phyloP scores from a whole-genome alignment of 2,329 filamentous ascomycete species.

The Colletotrichum navitas region DNA sequence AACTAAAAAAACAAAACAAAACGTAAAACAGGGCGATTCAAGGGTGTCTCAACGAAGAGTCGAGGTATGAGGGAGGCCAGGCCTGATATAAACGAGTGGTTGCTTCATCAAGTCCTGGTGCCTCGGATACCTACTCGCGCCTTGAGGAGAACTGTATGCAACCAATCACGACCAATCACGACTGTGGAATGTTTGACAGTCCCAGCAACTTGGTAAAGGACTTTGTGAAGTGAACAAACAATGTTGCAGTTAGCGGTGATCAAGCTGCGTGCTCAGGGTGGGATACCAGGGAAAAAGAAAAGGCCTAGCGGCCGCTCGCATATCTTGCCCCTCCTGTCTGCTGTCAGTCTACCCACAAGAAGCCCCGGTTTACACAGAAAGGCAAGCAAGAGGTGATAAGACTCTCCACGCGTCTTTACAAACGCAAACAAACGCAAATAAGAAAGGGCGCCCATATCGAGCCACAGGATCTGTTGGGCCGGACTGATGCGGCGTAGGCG shows the following conservation, averaged over 20 bases:
- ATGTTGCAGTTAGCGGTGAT: constrained; percentile 6
- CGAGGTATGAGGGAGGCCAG: neutral
- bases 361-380: neutral
- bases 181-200: constrained; percentile 22
- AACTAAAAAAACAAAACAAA: neutral
- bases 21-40: neutral
- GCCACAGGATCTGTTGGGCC: neutral
- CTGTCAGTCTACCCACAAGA: neutral
- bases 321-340: neutral
- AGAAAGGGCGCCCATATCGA: neutral
- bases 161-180: constrained; percentile 34
- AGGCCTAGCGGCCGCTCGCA: constrained; percentile 3
- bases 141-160: constrained; percentile 6
- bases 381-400: neutral
- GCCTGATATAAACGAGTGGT: constrained; percentile 28
- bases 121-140: constrained; percentile 32
- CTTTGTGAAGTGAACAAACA: constrained; percentile 2
- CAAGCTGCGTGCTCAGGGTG: neutral
- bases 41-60: neutral
- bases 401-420: neutral
- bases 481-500: constrained; percentile 10
- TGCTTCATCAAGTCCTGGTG: constrained; percentile 20
- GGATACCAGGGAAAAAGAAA: neutral
- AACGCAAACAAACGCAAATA: neutral
- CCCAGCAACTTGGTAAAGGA: constrained; percentile 26